phyloP scores from a whole-genome alignment of 257 asterid genomes.

The Knoxia roxburghii region DNA sequence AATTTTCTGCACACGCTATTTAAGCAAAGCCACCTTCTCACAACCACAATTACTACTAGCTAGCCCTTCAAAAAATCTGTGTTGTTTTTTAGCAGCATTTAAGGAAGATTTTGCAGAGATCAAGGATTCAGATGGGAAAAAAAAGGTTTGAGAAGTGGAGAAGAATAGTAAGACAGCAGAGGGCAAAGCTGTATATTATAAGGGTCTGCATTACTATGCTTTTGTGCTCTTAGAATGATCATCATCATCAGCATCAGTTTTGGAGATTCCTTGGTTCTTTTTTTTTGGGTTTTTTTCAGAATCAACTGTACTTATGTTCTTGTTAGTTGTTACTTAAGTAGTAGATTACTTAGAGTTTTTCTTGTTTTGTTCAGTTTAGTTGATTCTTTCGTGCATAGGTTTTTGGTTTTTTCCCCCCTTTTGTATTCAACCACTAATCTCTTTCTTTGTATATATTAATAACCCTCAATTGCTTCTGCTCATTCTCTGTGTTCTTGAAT shows the following conservation, averaged over 20 bases:
- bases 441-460: too few relatives aligned
- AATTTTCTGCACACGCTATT: conserved; percentile 7
- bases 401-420: too few relatives aligned
- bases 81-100: too few relatives aligned
- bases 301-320: neutral
- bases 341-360: conserved; percentile 2
- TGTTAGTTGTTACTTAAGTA: too few relatives aligned
- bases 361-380: neutral
- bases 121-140: neutral
- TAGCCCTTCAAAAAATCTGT: neutral
- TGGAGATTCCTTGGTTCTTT: too few relatives aligned
- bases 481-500: too few relatives aligned
- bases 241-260: too few relatives aligned
- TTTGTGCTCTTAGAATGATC: conserved; percentile 32
- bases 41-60: neutral
- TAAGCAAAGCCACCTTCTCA: too few relatives aligned
- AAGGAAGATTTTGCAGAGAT: too few relatives aligned
- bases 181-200: conserved; percentile 34
- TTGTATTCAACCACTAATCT: too few relatives aligned
- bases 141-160: conserved; percentile 24
- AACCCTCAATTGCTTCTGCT: too few relatives aligned
- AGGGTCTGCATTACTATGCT: conserved; percentile 38
- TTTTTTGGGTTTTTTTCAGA: neutral
- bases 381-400: neutral
- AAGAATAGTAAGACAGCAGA: conserved; percentile 33